These are phyloP conservation scores for Pelargonium cotyledonis DNA, from an alignment of 441 rosid genomes.

Conservation along the genomic window DNA sequence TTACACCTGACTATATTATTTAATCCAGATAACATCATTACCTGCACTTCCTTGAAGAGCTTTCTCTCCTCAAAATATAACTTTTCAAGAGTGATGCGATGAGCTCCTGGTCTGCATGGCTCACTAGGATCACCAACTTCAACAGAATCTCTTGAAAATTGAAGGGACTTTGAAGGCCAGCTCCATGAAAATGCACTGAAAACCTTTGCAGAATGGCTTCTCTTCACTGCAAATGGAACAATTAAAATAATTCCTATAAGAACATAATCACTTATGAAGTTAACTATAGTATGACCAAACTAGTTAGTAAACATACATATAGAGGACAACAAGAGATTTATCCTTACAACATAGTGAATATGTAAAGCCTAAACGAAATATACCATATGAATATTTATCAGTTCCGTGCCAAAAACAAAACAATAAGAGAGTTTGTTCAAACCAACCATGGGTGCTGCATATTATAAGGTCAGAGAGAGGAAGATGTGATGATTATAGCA, in stretches of 20 bases:
- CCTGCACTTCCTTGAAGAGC: slow-evolving; percentile 79
- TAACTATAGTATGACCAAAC: not conserved
- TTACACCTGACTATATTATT: too few species aligned
- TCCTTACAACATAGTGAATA: not conserved
- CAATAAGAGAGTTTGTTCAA: not conserved
- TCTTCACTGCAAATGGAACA: slow-evolving; percentile 43
- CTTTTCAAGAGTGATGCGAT: slow-evolving; percentile 67
- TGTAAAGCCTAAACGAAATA: not conserved
- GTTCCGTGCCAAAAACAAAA: not conserved
- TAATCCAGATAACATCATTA: slow-evolving; percentile 10
- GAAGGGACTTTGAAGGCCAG: slow-evolving; percentile 84
- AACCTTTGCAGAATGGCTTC: slow-evolving; percentile 76
- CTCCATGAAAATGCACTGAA: slow-evolving; percentile 86
- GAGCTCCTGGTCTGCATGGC: slow-evolving; percentile 89
- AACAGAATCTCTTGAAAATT: slow-evolving; percentile 37
- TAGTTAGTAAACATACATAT: too few species aligned
- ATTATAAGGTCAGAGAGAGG: not conserved
- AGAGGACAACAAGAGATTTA: too few species aligned
- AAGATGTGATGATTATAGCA: not conserved
- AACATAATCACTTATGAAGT: not conserved
- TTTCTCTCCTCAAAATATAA: slow-evolving; percentile 68
- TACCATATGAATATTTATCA: not conserved
- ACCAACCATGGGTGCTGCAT: not conserved
- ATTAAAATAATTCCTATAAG: not conserved
- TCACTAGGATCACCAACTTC: slow-evolving; percentile 37